phyloP scores from a whole-genome alignment of 768 basidiomycete genomes.

The Cystofilobasidium macerans region DNA sequence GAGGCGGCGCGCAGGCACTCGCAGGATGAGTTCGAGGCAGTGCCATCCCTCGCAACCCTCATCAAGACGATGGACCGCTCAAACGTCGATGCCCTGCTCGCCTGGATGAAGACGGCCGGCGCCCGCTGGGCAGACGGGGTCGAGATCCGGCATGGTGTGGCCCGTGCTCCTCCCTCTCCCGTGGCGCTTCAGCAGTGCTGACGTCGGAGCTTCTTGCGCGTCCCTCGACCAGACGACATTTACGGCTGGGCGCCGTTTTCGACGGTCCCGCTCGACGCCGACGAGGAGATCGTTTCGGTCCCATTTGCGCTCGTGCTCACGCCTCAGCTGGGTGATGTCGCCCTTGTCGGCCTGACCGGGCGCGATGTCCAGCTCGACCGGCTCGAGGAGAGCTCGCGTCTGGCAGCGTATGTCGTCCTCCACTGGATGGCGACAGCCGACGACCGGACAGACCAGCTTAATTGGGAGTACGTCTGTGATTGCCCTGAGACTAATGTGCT shows the following conservation, averaged over 20 bases:
- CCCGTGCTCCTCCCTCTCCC: neutral
- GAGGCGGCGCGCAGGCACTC: no score
- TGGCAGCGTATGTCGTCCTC: constrained; percentile 35
- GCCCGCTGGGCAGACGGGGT: neutral
- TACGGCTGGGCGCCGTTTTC: constrained; percentile 34
- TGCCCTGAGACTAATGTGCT: neutral
- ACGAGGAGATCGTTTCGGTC: constrained; percentile 33
- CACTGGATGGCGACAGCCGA: constrained; percentile 31
- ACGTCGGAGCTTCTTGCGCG: neutral
- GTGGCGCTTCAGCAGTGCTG: neutral
- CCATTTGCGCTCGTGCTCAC: constrained; percentile 38
- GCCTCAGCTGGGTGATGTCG: constrained; percentile 29
- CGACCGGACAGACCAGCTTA: neutral
- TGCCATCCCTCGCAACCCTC: no score
- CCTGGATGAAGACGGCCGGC: neutral
- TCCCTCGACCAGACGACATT: constrained; percentile 21
- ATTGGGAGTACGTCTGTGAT: neutral
- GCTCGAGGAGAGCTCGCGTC: constrained; percentile 29
- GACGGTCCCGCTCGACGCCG: constrained; percentile 24
- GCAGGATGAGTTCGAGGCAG: no score
- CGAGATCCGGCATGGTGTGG: constrained; percentile 12
- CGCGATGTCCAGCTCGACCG: constrained; percentile 1
- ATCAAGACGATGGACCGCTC: no score
- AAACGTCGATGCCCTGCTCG: neutral
- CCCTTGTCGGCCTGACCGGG: constrained; percentile 25